Base-by-base conservation (phyloP, 164 flowering plant species). In the Hamamelis virginiana region DNA sequence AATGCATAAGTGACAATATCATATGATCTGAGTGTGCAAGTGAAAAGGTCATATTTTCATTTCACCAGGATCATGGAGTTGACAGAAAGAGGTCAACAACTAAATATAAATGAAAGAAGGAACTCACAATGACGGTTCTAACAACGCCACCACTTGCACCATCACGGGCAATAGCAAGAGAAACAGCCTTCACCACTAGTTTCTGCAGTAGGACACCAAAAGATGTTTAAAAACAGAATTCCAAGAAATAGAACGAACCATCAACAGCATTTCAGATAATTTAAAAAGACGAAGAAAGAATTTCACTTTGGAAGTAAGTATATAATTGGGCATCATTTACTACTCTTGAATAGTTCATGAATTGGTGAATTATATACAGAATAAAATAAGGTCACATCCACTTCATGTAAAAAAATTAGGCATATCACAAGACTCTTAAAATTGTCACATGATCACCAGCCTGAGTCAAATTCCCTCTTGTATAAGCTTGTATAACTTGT, bases 61-160 rank as follows among this genome's bases (percentile, higher is more conserved):
- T 38, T 33, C 63, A 59, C 4, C 63, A 59, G 44, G 63, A 38
- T 38, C 28, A 28, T 59, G 45, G 65, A 61, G 10, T 38, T 41
- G 13, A 27, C 45, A 68, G 33, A 15, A 22, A 13, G 47, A 21
- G n/a, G 33, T 55, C 15, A 58, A 11, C n/a, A 63, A 50, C 23
- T 23, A 53, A 11, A 52, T 0, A 52, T 0, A 28, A 38, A 45
- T 51, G 52, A 56, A 44, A 61, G 4, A 68, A 21, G 57, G 53
- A 48, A 43, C 97, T 93, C 70, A 96, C 99, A 69, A 77, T 89
- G 67, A 96, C 99, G 48, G 99, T 96, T 14, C 99, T 92, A 53
- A 96, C 94, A 62, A 93, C 99, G 46, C 99, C 99, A 12, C 99
- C 99, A 75, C 99, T 96, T 22, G 99, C 99, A 80, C 99, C 99